These are phyloP conservation scores for Jamesozyma jinghongensis DNA, from an alignment of 805 yeast genomes.

Conservation along the genomic window DNA sequence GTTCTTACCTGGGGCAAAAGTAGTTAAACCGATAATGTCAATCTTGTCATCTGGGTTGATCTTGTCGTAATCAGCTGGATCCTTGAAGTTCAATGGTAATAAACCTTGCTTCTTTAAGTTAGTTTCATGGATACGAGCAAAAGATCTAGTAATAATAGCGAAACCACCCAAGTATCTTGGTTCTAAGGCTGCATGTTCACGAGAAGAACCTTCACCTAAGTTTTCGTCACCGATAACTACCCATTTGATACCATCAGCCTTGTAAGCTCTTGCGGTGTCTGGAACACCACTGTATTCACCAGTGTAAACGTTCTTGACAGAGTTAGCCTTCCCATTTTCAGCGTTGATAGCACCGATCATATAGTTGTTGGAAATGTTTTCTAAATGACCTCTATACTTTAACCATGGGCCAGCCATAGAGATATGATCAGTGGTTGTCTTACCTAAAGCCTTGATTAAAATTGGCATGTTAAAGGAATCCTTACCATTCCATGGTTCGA, in stretches of 20 bases:
- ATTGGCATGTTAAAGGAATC: constrained; percentile 85
- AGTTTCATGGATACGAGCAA: constrained; percentile 98
- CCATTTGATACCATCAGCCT: constrained; percentile 89
- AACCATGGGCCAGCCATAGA: constrained; percentile 99
- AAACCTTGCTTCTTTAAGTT: constrained; percentile 99
- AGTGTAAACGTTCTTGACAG: constrained; percentile 80
- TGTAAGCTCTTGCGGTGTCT: constrained; percentile 90
- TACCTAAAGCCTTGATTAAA: constrained; percentile 91
- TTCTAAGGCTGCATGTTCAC: constrained; percentile 99
- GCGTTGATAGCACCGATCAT: constrained; percentile 99
- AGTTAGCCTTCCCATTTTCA: constrained; percentile 92
- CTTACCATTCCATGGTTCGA: constrained; percentile 94
- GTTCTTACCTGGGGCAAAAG: constrained; percentile 88
- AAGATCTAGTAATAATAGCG: constrained; percentile 94
- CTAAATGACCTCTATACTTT: constrained; percentile 99
- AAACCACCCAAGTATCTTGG: constrained; percentile 99
- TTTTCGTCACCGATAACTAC: constrained; percentile 98
- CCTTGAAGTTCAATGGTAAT: constrained; percentile 88
- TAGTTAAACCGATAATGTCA: constrained; percentile 76
- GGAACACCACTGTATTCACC: constrained; percentile 94
- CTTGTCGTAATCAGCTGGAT: constrained; percentile 86
- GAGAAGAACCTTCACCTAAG: constrained; percentile 99
- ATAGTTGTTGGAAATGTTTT: constrained; percentile 97
- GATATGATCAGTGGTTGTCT: constrained; percentile 98
- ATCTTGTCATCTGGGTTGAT: constrained; percentile 85